Conservation (phyloP, 2,329 filamentous ascomycete genomes). For the Talaromyces piceae region DNA sequence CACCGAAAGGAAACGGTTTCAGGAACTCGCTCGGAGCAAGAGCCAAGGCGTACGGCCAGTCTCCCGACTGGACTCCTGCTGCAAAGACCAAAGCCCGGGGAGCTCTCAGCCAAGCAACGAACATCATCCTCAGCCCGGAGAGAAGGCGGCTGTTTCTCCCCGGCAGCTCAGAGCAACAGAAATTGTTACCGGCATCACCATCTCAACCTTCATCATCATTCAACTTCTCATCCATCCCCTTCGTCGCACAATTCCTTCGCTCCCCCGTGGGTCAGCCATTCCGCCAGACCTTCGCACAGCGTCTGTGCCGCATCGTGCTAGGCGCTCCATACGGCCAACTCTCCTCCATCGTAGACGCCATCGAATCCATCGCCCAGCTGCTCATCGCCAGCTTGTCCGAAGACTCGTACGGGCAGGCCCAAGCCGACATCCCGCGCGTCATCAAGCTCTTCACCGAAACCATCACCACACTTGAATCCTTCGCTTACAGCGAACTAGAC, state of each 20-base stretch:
- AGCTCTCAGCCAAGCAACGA: conserved; percentile 31
- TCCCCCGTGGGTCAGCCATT: conserved; percentile 60
- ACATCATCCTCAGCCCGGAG: conserved; percentile 33
- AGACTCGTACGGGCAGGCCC: conserved; percentile 79
- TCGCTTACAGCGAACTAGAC: conserved; percentile 46
- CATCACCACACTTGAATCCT: conserved; percentile 61
- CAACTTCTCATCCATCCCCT: conserved; percentile 43
- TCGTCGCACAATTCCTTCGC: conserved; percentile 42
- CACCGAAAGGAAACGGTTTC: conserved; percentile 30
- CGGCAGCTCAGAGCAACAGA: conserved; percentile 30
- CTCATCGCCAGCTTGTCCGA: conserved; percentile 68
- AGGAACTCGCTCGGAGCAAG: conserved; percentile 37
- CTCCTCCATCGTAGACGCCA: conserved; percentile 61
- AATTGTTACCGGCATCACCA: conserved; percentile 25
- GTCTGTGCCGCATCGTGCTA: conserved; percentile 60
- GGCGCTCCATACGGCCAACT: conserved; percentile 66
- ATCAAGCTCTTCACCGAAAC: conserved; percentile 65
- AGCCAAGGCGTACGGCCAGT: conserved; percentile 41
- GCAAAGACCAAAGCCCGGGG: conserved; percentile 32
- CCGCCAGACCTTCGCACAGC: conserved; percentile 59
- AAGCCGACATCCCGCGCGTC: conserved; percentile 67
- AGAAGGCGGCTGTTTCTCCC: conserved; percentile 32
- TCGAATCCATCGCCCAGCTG: conserved; percentile 62
- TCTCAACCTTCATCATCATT: conserved; percentile 25
- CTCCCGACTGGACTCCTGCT: conserved; percentile 36